Evolutionary conservation across 441 rosid genomes (phyloP).

Genomic region (Populus tomentosa): DNA sequence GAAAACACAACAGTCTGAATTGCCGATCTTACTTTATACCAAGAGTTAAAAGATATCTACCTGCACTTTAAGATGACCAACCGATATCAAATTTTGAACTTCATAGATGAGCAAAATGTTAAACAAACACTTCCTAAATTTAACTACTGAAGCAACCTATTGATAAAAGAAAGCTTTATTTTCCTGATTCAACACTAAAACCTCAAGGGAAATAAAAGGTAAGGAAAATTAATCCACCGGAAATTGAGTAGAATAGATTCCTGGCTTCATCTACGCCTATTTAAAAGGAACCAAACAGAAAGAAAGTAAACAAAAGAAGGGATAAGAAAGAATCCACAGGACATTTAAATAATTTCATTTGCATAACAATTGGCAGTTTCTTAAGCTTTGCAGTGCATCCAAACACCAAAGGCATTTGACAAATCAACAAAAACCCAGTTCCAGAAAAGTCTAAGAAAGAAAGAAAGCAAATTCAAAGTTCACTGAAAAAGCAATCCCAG

Average conservation of each 20-base stretch:
- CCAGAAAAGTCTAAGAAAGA: not conserved
- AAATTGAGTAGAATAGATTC: slow-evolving; percentile 17
- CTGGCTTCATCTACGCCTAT: slow-evolving; percentile 19
- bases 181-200: slow-evolving; percentile 16
- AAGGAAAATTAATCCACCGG: slow-evolving; percentile 7
- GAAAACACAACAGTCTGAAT: slow-evolving; percentile 7
- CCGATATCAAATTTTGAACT: slow-evolving; percentile 5
- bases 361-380: slow-evolving; percentile 11
- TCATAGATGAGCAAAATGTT: not conserved
- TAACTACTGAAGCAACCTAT: not conserved
- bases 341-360: not conserved
- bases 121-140: not conserved
- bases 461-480: not conserved
- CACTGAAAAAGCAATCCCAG: slow-evolving; percentile 8
- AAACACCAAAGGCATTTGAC: not conserved
- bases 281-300: slow-evolving; percentile 8
- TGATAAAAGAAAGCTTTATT: not conserved
- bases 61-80: slow-evolving; percentile 21
- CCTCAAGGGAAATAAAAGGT: slow-evolving; percentile 1
- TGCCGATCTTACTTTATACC: slow-evolving; percentile 17
- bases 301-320: not conserved
- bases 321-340: slow-evolving; percentile 16
- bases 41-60: slow-evolving; percentile 30
- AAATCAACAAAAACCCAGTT: slow-evolving; percentile 15
- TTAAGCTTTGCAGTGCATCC: not conserved